Conservation (phyloP, 345 rosid species). For the Melastoma malabathricum region DNA sequence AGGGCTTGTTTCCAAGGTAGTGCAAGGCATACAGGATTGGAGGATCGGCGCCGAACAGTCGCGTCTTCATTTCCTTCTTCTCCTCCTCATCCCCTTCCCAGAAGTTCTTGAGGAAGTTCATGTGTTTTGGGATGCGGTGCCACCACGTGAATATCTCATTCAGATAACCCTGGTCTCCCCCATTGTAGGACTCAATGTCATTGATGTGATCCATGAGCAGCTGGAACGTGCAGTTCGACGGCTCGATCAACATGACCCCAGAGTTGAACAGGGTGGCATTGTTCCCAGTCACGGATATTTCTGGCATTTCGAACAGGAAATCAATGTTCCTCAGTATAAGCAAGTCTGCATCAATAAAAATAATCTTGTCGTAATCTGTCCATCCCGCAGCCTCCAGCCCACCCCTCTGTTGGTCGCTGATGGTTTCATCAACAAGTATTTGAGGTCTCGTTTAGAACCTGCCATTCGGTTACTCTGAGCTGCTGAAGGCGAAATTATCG, state of each 20-base stretch:
- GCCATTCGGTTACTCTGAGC: constrained; percentile 34
- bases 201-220: constrained; percentile 29
- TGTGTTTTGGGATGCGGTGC: constrained; percentile 31
- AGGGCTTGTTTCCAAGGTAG: constrained; percentile 30
- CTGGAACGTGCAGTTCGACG: constrained; percentile 31
- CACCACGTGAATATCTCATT: constrained; percentile 38
- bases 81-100: constrained; percentile 33
- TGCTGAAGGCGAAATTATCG: no score
- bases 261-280: constrained; percentile 34
- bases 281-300: constrained; percentile 28
- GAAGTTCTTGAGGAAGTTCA: constrained; percentile 35
- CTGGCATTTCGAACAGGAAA: constrained; percentile 33
- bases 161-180: constrained; percentile 33
- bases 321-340: constrained; percentile 30
- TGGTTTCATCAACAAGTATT: constrained; percentile 31
- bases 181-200: constrained; percentile 34
- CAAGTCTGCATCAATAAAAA: constrained; percentile 34
- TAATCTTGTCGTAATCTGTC: constrained; percentile 35
- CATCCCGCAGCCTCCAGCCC: constrained; percentile 34
- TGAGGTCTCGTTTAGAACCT: constrained; percentile 31
- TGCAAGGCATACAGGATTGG: constrained; percentile 28
- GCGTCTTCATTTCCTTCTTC: constrained; percentile 27
- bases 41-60: constrained; percentile 27
- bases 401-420: constrained; percentile 20
- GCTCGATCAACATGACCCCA: constrained; percentile 35